phyloP scores from a whole-genome alignment of 148 eudicot genomes.

The Rheum nobile region DNA sequence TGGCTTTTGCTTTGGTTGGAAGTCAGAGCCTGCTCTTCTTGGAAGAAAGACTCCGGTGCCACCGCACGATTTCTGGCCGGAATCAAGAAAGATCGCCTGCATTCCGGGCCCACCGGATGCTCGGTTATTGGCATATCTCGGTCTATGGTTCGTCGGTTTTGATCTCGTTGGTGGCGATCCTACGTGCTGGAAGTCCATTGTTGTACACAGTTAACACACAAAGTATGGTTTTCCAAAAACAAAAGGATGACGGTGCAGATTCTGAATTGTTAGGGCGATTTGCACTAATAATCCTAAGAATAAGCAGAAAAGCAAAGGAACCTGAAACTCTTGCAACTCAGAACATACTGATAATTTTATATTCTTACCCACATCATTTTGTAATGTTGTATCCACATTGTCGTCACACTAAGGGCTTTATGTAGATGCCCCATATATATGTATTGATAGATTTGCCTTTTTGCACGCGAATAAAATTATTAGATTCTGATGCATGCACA shows the following conservation, averaged over 20 bases:
- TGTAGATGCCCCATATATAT: background rate
- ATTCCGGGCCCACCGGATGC: slow-evolving; percentile 48
- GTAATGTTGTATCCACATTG: background rate
- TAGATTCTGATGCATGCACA: background rate
- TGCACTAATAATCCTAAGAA: background rate
- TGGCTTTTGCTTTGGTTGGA: slow-evolving; percentile 30
- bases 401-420: background rate
- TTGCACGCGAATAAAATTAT: background rate
- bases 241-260: background rate
- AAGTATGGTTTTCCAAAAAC: background rate
- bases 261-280: background rate
- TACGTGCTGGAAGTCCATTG: background rate
- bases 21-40: slow-evolving; percentile 18
- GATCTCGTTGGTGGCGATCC: background rate
- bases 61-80: slow-evolving; percentile 20
- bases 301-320: background rate
- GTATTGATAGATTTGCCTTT: background rate
- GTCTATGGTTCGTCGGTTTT: slow-evolving; percentile 13
- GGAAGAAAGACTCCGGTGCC: slow-evolving; percentile 80
- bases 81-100: slow-evolving; percentile 58
- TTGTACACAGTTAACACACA: background rate
- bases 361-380: background rate
- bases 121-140: slow-evolving; percentile 20
- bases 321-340: background rate
- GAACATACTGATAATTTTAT: background rate